Base-by-base conservation (phyloP, 495 filamentous ascomycete species). In the Bacidia gigantensis region DNA sequence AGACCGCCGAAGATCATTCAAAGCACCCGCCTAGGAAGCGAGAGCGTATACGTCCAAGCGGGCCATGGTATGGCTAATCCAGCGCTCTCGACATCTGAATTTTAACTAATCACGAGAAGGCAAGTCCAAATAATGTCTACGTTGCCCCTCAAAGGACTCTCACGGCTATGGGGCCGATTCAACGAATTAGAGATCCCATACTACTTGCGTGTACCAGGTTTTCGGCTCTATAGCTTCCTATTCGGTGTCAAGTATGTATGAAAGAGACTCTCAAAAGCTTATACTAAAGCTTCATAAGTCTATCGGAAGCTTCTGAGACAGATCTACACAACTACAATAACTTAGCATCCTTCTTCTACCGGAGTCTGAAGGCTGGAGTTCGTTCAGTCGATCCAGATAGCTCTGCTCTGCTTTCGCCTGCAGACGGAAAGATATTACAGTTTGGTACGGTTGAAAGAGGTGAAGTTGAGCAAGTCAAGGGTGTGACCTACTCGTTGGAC, bases 401-500 rank as follows among this genome's bases (percentile, higher is more conserved):
- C 2, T 81, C 80, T 56, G 82, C 86, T 1, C 70, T 98, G 10
- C 65, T 97, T 2, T 86, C 88, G 0, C 92, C 92, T 11, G 77
- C 93, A 12, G 92, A 99, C 65, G 93, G 92, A 9, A 79, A 82
- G 46, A 74, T 99, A 24, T 72, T 99, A 14, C 92, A 97, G 61
- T 97, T 87, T 59, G 92, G 92, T 2, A 82, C 77, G 56, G 95
- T 99, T 51, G 83, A 92, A 57, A 77, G 84, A 46, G 90, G 89
- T 25, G 84, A 95, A 58, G 89, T 99, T n/a, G 92, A 97, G 65
- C 92, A 97, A 65, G 90, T 97, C 38, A 99, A 99, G 65, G 92
- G 92, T 43, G 90, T 97, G 75, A 97, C 89, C 2, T 99, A 99
- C 66, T 92, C 84, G 53, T 74, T 99, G 44, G 92, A 97, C 63